A percentile compares a stretch with the other conserved stretches of the same genome.
phyloP scores from a whole-genome alignment of 2,329 filamentous ascomycete genomes.

The Exophiala viscosa region DNA sequence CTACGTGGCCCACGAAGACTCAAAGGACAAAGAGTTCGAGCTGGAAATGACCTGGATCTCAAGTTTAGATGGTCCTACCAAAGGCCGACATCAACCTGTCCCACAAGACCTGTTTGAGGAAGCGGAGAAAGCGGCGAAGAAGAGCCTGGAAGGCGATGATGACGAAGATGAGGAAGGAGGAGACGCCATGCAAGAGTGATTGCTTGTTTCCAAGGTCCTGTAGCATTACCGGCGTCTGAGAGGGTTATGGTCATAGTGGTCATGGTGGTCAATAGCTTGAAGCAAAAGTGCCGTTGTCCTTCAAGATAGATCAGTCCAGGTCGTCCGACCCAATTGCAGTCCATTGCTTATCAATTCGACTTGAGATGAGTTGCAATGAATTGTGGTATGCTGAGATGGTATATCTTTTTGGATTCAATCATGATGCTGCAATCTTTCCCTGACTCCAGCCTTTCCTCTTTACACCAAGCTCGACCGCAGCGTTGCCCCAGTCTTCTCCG shows the following conservation, averaged over 20 bases:
- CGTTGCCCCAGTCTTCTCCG: constrained; percentile 91
- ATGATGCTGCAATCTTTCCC: constrained; percentile 53
- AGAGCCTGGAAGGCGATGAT: constrained; percentile 80
- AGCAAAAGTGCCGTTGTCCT: neutral
- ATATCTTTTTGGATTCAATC: neutral
- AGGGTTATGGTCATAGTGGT: constrained; percentile 7
- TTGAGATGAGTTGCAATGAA: neutral
- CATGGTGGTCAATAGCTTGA: constrained; percentile 2
- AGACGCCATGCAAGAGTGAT: constrained; percentile 87
- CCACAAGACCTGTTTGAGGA: constrained; percentile 87
- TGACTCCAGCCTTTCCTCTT: constrained; percentile 82
- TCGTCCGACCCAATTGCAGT: neutral
- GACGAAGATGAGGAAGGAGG: constrained; percentile 69
- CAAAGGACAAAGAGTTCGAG: constrained; percentile 99
- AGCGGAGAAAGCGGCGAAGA: constrained; percentile 89
- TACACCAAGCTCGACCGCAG: constrained; percentile 87
- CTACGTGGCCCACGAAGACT: constrained; percentile 95
- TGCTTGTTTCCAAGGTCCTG: constrained; percentile 12
- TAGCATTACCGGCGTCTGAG: constrained; percentile 23
- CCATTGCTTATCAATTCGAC: neutral
- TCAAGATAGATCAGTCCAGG: neutral
- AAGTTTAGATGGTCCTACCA: constrained; percentile 75
- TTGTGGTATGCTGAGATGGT: neutral
- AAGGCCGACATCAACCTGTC: constrained; percentile 89
- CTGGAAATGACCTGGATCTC: constrained; percentile 99